phyloP scores from a whole-genome alignment of 805 yeast species.

The Lipomyces starkeyi region DNA sequence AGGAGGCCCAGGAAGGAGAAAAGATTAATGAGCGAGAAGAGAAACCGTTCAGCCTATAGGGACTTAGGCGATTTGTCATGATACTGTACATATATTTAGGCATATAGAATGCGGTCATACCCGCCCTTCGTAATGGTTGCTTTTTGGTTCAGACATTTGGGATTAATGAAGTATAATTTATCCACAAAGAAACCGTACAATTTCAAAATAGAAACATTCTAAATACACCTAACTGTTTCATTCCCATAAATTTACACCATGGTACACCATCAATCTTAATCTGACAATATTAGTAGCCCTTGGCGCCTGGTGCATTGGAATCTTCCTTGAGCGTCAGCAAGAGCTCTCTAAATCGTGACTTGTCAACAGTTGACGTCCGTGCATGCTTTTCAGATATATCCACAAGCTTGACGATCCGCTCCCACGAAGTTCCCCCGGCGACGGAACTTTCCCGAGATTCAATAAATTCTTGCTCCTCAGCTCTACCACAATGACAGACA shows the following conservation, averaged over 20 bases:
- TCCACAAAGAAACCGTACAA: neutral
- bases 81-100: conserved; percentile 13
- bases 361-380: conserved; percentile 57
- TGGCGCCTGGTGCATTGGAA: conserved; percentile 77
- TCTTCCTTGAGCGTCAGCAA: conserved; percentile 70
- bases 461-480: conserved; percentile 73
- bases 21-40: conserved; percentile 16
- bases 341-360: conserved; percentile 70
- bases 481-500: conserved; percentile 33
- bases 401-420: conserved; percentile 60
- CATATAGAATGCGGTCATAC: neutral
- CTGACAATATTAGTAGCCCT: conserved; percentile 53
- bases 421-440: conserved; percentile 61
- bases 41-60: conserved; percentile 24
- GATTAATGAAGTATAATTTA: neutral
- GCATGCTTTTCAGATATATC: conserved; percentile 54
- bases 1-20: conserved; percentile 29
- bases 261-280: neutral
- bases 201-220: neutral
- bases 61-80: neutral
- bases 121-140: neutral
- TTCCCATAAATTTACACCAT: neutral
- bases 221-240: conserved; percentile 5
- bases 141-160: neutral
- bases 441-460: conserved; percentile 69